These are phyloP conservation scores for Aleurites moluccanus DNA, from an alignment of 441 rosid genomes.

Conservation along the genomic window DNA sequence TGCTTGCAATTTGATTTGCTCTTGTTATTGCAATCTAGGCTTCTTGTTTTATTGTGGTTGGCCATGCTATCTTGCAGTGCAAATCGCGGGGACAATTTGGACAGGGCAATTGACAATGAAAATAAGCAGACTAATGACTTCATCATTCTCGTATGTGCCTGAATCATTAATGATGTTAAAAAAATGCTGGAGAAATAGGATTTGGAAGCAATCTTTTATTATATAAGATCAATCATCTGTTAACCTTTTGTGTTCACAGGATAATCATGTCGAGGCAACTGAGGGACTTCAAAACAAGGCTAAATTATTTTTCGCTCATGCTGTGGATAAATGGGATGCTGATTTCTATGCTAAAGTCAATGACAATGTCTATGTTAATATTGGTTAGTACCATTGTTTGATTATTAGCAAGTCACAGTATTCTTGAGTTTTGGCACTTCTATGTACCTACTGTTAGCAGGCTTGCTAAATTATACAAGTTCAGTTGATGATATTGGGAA, in stretches of 20 bases:
- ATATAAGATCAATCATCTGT: slow-evolving; percentile 9
- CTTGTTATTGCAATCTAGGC: slow-evolving; percentile 3
- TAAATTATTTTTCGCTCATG: slow-evolving; percentile 62
- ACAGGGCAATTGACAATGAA: slow-evolving; percentile 69
- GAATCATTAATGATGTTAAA: not conserved
- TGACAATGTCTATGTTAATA: slow-evolving; percentile 81
- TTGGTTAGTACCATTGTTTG: slow-evolving; percentile 52
- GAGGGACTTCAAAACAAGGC: slow-evolving; percentile 63
- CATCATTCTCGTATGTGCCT: slow-evolving; percentile 71
- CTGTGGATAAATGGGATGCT: slow-evolving; percentile 80
- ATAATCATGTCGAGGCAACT: slow-evolving; percentile 64
- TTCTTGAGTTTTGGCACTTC: not conserved
- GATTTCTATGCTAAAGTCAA: slow-evolving; percentile 87
- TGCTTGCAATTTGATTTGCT: not conserved
- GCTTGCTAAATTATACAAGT: not conserved
- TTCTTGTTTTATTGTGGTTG: slow-evolving; percentile 7
- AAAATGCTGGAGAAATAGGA: not conserved
- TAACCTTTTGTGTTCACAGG: slow-evolving; percentile 41
- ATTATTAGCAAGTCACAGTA: not conserved
- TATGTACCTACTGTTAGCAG: not conserved
- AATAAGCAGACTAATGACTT: slow-evolving; percentile 76
- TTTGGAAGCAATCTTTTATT: slow-evolving; percentile 13
- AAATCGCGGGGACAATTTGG: slow-evolving; percentile 76
- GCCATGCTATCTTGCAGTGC: slow-evolving; percentile 51
- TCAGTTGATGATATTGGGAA: not conserved